phyloP scores from a whole-genome alignment of 2,329 filamentous ascomycete genomes.

The Exophiala alcalophila region DNA sequence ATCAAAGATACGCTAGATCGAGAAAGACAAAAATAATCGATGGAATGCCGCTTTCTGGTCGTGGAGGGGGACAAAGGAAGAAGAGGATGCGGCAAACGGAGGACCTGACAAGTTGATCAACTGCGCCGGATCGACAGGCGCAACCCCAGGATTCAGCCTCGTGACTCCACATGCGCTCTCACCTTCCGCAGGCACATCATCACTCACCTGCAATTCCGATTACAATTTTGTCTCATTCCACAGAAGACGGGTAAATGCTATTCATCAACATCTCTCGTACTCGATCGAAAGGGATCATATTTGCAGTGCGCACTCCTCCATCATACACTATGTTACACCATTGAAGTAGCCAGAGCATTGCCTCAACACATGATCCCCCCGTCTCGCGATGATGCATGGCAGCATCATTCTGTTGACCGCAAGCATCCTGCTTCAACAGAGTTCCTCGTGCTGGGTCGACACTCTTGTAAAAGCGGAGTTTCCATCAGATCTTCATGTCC shows the following conservation, averaged over 20 bases:
- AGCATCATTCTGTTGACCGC: background rate
- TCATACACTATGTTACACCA: conserved; percentile 24
- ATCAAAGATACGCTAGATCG: background rate
- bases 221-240: conserved; percentile 1
- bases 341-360: conserved; percentile 2
- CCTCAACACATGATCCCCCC: no score
- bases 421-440: conserved; percentile 1
- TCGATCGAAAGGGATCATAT: no score
- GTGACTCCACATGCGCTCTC: conserved; percentile 8
- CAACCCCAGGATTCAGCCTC: conserved; percentile 14
- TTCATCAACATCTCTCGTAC: no score
- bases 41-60: background rate
- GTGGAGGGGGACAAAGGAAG: background rate
- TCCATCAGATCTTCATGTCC: conserved; percentile 17
- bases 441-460: conserved; percentile 2
- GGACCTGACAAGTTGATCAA: no score
- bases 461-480: no score
- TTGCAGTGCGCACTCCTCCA: conserved; percentile 7
- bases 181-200: no score
- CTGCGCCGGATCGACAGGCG: no score
- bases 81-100: background rate
- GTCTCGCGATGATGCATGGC: no score
- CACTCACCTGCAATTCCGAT: no score
- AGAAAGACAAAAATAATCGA: background rate
- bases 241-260: no score